These are phyloP conservation scores for Kluyveromyces marxianus DNA, from an alignment of 1,139 yeast species.

Conservation along the genomic window DNA sequence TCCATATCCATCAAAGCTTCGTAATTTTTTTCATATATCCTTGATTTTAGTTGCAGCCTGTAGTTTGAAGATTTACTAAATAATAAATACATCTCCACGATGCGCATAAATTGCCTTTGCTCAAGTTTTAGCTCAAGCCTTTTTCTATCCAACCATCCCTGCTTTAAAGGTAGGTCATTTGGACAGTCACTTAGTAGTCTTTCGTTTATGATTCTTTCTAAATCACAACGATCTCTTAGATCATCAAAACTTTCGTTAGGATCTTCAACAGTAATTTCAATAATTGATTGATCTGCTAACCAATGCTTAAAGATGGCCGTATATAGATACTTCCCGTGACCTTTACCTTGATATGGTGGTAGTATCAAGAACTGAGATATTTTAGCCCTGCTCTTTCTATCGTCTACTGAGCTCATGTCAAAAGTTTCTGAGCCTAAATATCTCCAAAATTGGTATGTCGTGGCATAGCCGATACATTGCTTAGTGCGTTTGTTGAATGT, in stretches of 20 bases:
- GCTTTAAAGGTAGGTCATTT: slow-evolving; percentile 15
- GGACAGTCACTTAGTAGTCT: slow-evolving; percentile 27
- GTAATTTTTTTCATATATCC: slow-evolving; percentile 68
- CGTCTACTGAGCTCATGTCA: slow-evolving; percentile 35
- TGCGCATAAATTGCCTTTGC: slow-evolving; percentile 66
- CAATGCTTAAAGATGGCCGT: slow-evolving; percentile 47
- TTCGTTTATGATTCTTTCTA: slow-evolving; percentile 40
- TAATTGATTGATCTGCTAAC: slow-evolving; percentile 44
- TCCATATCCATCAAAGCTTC: slow-evolving; percentile 70
- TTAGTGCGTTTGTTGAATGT: slow-evolving; percentile 27
- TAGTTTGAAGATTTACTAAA: slow-evolving; percentile 31
- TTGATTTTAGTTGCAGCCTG: slow-evolving; percentile 58
- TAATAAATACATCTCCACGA: slow-evolving; percentile 67
- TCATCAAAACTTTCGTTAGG: slow-evolving; percentile 93
- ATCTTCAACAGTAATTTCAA: slow-evolving; percentile 85
- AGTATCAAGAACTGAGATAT: slow-evolving; percentile 82
- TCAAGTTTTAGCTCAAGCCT: slow-evolving; percentile 51
- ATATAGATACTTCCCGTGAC: slow-evolving; percentile 66
- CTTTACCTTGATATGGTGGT: slow-evolving; percentile 70
- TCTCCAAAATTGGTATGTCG: slow-evolving; percentile 80
- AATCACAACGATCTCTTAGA: slow-evolving; percentile 76
- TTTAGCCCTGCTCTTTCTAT: slow-evolving; percentile 50
- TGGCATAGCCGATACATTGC: slow-evolving; percentile 65
- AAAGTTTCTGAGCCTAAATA: slow-evolving; percentile 53
- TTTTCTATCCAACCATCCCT: slow-evolving; percentile 38